Base-by-base conservation (phyloP, 352 stramenopile genomes). In the Elongisporangium senticosum region DNA sequence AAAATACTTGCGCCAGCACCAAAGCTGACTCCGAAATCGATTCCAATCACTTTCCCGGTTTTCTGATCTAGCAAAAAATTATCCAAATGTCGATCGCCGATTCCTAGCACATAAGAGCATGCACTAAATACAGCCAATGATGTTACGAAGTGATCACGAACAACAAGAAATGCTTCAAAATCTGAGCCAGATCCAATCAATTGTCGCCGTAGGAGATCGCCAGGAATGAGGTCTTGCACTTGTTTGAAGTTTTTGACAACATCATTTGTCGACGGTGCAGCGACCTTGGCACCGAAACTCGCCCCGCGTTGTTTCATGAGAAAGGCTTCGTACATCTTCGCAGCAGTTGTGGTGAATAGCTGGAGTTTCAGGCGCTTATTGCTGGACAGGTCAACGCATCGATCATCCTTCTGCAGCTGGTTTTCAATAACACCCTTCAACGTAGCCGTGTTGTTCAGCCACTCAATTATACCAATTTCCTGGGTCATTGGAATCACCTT, bases 11-110 rank as follows among this genome's bases (percentile, higher is more conserved):
- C 86, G 3, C 85, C 80, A 14, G 83, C 86, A 17, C 90, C 90
- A 72, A 97, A 97, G 60, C 89, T 96, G 56, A 95, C 85, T 14
- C 90, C 90, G 64, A 97, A 97, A 60, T 97, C 90, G 37, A 97
- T 97, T 40, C 86, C 87, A 51, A 97, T 87, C 24, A 97, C 72
- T 20, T 69, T 68, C 1, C 85, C 88, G n/a, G 67, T 85, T 7
- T 57, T 59, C 40, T 86, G 65, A 58, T 96, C 85, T 1, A 97
- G 71, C 8, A 97, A 61, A 55, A 97, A 96, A 56, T 97, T 97
- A 56, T 97, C 90, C 52, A 97, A 53, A 52, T 97, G 90, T 7
- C 90, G 79, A 71, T 97, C 90, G 14, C 90, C 90, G 51, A 97
- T 97, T 20, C 90, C 90, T 3, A 97, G 51, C 15, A 97, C 68